These are phyloP conservation scores for Aureobasidium sp. DNA, from an alignment of 2,329 filamentous ascomycete species.

Conservation along the genomic window DNA sequence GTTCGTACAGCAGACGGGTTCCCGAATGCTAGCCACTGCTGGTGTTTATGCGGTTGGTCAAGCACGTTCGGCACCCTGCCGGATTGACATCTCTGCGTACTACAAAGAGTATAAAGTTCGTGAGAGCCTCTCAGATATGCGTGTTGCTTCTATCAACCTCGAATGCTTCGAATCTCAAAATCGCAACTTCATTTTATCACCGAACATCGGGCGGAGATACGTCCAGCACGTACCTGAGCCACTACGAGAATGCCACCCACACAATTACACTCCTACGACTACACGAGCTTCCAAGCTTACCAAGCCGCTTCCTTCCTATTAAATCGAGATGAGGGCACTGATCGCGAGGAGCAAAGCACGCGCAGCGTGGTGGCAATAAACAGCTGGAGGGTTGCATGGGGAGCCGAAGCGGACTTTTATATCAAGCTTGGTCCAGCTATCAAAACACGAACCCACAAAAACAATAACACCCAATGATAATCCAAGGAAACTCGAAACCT, in stretches of 20 bases:
- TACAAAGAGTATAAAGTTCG: background rate
- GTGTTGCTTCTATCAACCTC: background rate
- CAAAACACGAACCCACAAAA: background rate
- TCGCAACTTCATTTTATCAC: background rate
- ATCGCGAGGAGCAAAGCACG: background rate
- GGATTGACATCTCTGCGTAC: background rate
- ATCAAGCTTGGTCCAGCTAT: background rate
- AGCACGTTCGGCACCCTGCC: slow-evolving; percentile 7
- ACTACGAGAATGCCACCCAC: background rate
- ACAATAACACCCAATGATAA: background rate
- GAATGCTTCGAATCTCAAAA: background rate
- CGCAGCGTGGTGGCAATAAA: background rate
- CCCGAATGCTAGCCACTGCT: background rate
- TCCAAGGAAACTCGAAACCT: background rate
- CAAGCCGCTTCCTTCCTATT: background rate
- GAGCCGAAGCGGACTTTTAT: slow-evolving; percentile 8
- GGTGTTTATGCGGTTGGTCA: background rate
- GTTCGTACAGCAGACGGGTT: background rate
- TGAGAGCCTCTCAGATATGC: background rate
- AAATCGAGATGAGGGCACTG: background rate
- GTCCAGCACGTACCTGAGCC: background rate
- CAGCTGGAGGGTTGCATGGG: background rate
- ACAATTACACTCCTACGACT: background rate
- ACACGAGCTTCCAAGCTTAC: background rate
- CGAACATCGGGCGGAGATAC: background rate